Evolutionary conservation across 768 basidiomycete genomes (phyloP), one percentile per base, ranked within the genome.

Genomic region (Cystofilobasidium capitatum): DNA sequence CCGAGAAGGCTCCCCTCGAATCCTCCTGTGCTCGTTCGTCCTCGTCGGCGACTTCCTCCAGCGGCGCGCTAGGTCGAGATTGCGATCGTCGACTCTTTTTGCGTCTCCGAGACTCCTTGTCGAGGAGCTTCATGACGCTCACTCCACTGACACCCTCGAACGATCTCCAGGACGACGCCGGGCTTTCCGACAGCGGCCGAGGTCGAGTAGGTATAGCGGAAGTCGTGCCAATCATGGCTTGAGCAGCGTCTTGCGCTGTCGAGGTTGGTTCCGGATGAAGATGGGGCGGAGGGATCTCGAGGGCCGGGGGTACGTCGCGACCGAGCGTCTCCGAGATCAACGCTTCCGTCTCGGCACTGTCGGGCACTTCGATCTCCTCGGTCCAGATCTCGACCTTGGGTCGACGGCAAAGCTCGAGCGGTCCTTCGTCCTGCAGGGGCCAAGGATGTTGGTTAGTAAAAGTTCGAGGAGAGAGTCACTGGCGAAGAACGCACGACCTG

Each of bases 351-450:
- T 51, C 47, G 2, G 49, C 17, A 2, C 29, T 55, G 71, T 86
- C 86, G 49, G 82, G 76, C 24, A 89, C 76, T 74, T 89, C 87
- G n/a, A 87, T 77, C 71, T 88, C 87, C 62, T 93, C 91, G 70
- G 89, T 87, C 86, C 87, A 89, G 17, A 94, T 87, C 31, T 89
- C 81, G 10, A 87, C 84, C 75, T 85, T 90, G 65, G 82, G 83
- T 62, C 90, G 80, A n/a, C 91, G 82, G 3, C 91, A 92, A 35
- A 94, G 79, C 73, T 94, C 91, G 70, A 94, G 80, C 4, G 91
- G 91, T n/a, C 90, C 89, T 89, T 69, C 39, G 44, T 66, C 65
- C 64, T 65, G 40, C 1, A 31, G 16, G 8, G 20, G n/a, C n/a
- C 17, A 3, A 45, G n/a, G 54, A 20, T 9, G 33, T 14, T 1